Conservation (phyloP, 805 yeast genomes). For the Candida verbasci region DNA sequence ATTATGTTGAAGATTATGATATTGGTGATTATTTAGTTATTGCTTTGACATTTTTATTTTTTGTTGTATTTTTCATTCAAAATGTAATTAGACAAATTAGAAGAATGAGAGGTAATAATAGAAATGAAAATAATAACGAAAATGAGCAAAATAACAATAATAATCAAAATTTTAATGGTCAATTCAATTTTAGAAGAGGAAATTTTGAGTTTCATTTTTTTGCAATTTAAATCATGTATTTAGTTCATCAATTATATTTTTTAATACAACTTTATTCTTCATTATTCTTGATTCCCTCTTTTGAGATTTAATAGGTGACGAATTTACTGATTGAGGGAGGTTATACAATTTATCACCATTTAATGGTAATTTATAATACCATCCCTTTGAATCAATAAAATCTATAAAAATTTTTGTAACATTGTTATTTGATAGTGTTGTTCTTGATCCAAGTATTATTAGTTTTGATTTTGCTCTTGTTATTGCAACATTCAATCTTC, state of each 20-base stretch:
- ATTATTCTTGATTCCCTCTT: constrained; percentile 11
- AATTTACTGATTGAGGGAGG: constrained; percentile 12
- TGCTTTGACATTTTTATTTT: constrained; percentile 22
- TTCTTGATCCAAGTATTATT: constrained; percentile 74
- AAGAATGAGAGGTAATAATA: constrained; percentile 14
- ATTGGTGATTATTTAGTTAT: constrained; percentile 33
- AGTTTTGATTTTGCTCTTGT: constrained; percentile 86
- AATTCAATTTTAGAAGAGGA: constrained; percentile 21
- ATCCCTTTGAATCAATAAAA: constrained; percentile 49
- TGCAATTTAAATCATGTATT: constrained; percentile 21
- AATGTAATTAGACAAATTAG: constrained; percentile 23
- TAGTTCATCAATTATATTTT: constrained; percentile 29
- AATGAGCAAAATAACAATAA: constrained; percentile 7
- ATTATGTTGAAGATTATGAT: constrained; percentile 20
- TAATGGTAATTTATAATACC: constrained; percentile 60
- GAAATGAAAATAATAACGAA: constrained; percentile 9
- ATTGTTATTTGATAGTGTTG: constrained; percentile 50
- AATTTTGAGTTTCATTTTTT: constrained; percentile 32
- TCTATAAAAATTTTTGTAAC: constrained; percentile 58
- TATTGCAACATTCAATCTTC: constrained; percentile 90
- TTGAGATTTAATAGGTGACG: constrained; percentile 5
- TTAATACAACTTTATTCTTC: constrained; percentile 18
- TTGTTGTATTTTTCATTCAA: constrained; percentile 23
- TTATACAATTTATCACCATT: constrained; percentile 37
- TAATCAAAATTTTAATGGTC: constrained; percentile 9